A percentile compares a stretch with the other conserved stretches of the same genome.
Evolutionary conservation across 768 basidiomycete genomes (phyloP).

Genomic region (Pisolithus microcarpus): DNA sequence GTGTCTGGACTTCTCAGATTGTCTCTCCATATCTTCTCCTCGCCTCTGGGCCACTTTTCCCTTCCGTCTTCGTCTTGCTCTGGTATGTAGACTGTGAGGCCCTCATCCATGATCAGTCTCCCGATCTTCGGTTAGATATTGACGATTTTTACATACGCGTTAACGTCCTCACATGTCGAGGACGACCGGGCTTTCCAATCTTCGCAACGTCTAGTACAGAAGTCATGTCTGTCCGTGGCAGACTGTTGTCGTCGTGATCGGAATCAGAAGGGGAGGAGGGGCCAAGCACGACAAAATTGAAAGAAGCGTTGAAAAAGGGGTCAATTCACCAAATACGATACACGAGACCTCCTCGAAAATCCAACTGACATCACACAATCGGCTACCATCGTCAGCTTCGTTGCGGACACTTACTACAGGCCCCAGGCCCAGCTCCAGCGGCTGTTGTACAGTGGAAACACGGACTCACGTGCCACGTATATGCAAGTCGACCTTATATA

Average conservation of each 20-base stretch:
- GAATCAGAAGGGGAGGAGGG: too few relatives aligned
- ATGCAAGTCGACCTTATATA: too few relatives aligned
- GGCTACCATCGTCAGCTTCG: not conserved
- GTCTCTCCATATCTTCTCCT: constrained; percentile 67
- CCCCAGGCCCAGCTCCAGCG: too few relatives aligned
- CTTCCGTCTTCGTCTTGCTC: constrained; percentile 71
- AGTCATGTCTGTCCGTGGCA: constrained; percentile 56
- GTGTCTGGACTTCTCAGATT: constrained; percentile 51
- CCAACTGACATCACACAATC: not conserved
- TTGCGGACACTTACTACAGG: too few relatives aligned
- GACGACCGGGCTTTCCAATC: constrained; percentile 51
- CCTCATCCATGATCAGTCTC: not conserved
- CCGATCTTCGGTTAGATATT: not conserved
- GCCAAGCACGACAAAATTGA: too few relatives aligned
- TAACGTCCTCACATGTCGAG: constrained; percentile 60
- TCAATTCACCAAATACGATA: not conserved
- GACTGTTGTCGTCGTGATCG: not conserved
- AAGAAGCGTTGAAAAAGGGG: not conserved
- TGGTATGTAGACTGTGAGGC: constrained; percentile 60
- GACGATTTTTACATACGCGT: constrained; percentile 38
- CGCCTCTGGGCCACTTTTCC: constrained; percentile 81
- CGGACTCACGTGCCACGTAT: too few relatives aligned
- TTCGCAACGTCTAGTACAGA: constrained; percentile 56
- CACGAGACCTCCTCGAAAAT: not conserved
- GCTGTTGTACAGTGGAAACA: too few relatives aligned